Evolutionary conservation across 73 alveolate genomes (phyloP).

Genomic region (Durusdinium trenchii): DNA sequence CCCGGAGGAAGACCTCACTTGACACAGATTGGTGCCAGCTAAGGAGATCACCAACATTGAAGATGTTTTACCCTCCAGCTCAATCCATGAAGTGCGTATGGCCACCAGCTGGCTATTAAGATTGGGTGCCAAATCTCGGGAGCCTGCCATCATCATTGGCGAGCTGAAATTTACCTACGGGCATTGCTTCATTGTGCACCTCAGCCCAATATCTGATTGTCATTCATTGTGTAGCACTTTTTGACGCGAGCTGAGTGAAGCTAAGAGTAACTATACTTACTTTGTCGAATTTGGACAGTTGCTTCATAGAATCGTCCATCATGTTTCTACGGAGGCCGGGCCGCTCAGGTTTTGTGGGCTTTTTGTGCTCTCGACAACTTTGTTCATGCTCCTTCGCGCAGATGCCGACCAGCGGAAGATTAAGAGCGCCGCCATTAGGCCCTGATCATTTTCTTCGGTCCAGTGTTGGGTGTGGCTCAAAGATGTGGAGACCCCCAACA

Average conservation of each 20-base stretch:
- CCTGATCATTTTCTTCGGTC: background rate
- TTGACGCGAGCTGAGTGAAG: background rate
- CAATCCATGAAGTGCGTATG: slow-evolving; percentile 34
- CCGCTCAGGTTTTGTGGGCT: background rate
- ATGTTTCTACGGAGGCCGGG: background rate
- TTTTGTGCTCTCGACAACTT: slow-evolving; percentile 3
- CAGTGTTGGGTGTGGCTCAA: too few species aligned
- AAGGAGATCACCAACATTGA: slow-evolving; percentile 5
- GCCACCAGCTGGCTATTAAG: slow-evolving; percentile 47
- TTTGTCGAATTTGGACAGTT: background rate
- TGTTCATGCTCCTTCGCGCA: slow-evolving; percentile 59
- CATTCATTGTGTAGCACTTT: background rate
- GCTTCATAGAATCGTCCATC: background rate
- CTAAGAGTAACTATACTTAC: background rate
- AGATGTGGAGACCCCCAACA: too few species aligned
- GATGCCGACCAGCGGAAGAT: slow-evolving; percentile 76
- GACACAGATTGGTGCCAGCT: too few species aligned
- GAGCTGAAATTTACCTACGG: slow-evolving; percentile 81
- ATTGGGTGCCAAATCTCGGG: background rate
- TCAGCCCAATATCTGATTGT: background rate
- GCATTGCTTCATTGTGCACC: slow-evolving; percentile 46
- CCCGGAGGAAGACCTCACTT: too few species aligned
- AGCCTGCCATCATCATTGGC: slow-evolving; percentile 72
- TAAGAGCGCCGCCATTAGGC: slow-evolving; percentile 73
- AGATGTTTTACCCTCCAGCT: slow-evolving; percentile 22